Conservation (phyloP, 495 filamentous ascomycete species). For the Penicillium odoratum region DNA sequence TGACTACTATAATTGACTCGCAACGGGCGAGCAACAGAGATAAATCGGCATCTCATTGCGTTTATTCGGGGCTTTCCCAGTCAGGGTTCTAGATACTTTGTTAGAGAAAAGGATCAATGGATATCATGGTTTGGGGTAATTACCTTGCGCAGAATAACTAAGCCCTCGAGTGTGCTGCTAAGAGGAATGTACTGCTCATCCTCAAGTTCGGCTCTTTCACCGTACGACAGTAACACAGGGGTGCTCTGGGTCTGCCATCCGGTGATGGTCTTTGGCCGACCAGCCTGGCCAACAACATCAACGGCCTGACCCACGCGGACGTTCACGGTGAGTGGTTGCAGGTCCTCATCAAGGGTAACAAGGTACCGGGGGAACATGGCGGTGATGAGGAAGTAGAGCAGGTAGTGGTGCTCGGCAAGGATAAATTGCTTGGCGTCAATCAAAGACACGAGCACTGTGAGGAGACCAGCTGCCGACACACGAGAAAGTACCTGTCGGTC, state of each 20-base stretch:
- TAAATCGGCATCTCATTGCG: slow-evolving; percentile 19
- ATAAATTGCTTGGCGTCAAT: slow-evolving; percentile 96
- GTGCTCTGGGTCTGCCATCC: slow-evolving; percentile 99
- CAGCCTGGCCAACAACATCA: slow-evolving; percentile 96
- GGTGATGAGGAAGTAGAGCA: slow-evolving; percentile 97
- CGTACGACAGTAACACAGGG: slow-evolving; percentile 87
- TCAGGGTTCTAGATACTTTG: slow-evolving; percentile 49
- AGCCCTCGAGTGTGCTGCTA: slow-evolving; percentile 85
- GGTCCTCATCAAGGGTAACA: slow-evolving; percentile 89
- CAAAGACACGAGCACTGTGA: slow-evolving; percentile 86
- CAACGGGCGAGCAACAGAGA: slow-evolving; percentile 20
- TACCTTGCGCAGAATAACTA: slow-evolving; percentile 97
- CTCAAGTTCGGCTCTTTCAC: slow-evolving; percentile 93
- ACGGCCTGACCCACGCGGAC: slow-evolving; percentile 97
- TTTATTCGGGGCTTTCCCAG: slow-evolving; percentile 48
- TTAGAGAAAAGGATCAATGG: slow-evolving; percentile 24
- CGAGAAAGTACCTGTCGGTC: slow-evolving; percentile 93
- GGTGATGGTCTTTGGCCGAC: slow-evolving; percentile 96
- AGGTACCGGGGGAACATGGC: slow-evolving; percentile 97
- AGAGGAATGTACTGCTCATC: slow-evolving; percentile 95
- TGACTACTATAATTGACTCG: slow-evolving; percentile 18
- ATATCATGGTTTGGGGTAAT: slow-evolving; percentile 15
- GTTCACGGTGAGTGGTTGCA: slow-evolving; percentile 92
- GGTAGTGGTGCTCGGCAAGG: slow-evolving; percentile 83
- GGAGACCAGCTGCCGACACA: slow-evolving; percentile 84